Base-by-base conservation (phyloP, 78 protist species). In the Diacronema lutheri region DNA sequence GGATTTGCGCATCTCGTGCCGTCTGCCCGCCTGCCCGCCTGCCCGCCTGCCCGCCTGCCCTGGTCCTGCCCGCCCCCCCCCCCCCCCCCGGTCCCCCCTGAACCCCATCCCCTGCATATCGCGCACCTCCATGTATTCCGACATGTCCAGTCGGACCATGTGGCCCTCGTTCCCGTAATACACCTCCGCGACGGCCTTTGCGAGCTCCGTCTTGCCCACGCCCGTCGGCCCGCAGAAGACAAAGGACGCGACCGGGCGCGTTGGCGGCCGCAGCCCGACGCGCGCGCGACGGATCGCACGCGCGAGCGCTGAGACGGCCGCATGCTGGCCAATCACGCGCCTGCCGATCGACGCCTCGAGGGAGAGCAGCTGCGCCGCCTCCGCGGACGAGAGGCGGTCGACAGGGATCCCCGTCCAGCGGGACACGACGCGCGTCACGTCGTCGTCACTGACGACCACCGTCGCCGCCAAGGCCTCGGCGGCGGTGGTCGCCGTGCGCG, bases 151-250 rank as follows among this genome's bases (percentile, higher is more conserved):
- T 29, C 90, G 80, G 16, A 38, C 26, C 55, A 90, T 88, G 9
- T 72, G n/a, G 21, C 56, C 57, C 31, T 84, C 83, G n/a, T 11
- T 23, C 31, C 77, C 77, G 50, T 69, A 69, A 56, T 69, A 69
- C 33, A 6, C n/a, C 35, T 69, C 77, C 20, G 80, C 80, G 29
- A 91, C 76, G 25, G 74, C 88, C 86, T 90, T 90, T 55, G 86
- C 57, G 13, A 90, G 81, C 77, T 90, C 89, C 19, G 93, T 91
- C 74, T 91, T 91, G 21, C 93, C 93, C 25, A 90, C 93, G 16
- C 93, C 93, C 4, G 93, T 87, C 20, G 92, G 93, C 11, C 93
- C 93, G n/a, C 78, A 33, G 90, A 91, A 91, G 87, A 91, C 2
- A 29, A 91, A 84, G 23, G 81, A 78, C 5, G 87, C 92, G 60